phyloP scores from a whole-genome alignment of 495 filamentous ascomycete genomes.

The Penicillium nucicola region DNA sequence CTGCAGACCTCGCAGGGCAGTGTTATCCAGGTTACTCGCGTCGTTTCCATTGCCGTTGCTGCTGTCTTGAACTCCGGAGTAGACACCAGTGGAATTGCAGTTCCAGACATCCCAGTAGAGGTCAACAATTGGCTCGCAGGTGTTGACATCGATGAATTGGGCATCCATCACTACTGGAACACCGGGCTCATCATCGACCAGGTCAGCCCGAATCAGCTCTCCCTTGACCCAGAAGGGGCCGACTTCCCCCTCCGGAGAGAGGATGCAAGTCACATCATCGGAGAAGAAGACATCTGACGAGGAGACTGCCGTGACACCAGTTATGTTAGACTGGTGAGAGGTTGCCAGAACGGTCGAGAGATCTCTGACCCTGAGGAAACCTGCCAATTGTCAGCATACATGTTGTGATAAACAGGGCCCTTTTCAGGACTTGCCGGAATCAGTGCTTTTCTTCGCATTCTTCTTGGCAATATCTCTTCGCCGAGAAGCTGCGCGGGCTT shows the following conservation, averaged over 20 bases:
- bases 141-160: slow-evolving; percentile 53
- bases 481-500: too few relatives aligned
- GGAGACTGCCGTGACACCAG: too few relatives aligned
- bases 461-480: too few relatives aligned
- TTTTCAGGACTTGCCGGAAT: too few relatives aligned
- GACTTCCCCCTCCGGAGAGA: slow-evolving; percentile 21
- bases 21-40: slow-evolving; percentile 32
- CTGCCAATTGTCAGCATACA: too few relatives aligned
- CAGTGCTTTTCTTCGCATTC: too few relatives aligned
- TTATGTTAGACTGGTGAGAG: too few relatives aligned
- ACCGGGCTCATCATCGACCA: slow-evolving; percentile 46
- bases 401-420: too few relatives aligned
- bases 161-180: slow-evolving; percentile 51
- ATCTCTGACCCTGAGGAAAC: too few relatives aligned
- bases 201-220: slow-evolving; percentile 50
- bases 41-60: too few relatives aligned
- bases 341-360: too few relatives aligned
- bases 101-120: slow-evolving; percentile 56
- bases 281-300: too few relatives aligned
- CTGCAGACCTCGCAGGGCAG: slow-evolving; percentile 44
- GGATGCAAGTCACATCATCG: not conserved
- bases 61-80: slow-evolving; percentile 29
- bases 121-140: slow-evolving; percentile 47
- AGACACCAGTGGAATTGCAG: slow-evolving; percentile 54
- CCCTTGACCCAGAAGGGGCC: slow-evolving; percentile 34